Base-by-base conservation (phyloP, 73 alveolate species). In the Paramecium pentaurelia region DNA sequence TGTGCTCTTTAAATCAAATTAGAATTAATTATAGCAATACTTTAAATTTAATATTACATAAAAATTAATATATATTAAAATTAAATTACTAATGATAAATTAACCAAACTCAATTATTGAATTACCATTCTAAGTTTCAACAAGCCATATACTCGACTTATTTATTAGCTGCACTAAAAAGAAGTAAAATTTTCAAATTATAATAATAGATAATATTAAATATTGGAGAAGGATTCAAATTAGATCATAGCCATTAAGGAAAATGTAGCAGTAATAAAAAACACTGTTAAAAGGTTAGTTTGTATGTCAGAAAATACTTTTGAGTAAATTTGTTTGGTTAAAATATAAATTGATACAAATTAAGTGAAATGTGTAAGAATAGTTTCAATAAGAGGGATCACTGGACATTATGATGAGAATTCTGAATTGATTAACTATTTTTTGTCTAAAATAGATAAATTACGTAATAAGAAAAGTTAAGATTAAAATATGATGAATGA, bases 231-330 rank as follows among this genome's bases (percentile, higher is more conserved):
- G 12, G 86, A 71, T 71, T 71, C 38, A 16, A 71, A 71, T 71
- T 42, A 71, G 12, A 71, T 71, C 6, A 71, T 71, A 32, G 58
- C 86, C 14, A 71, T 71, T 32, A 71, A 71, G 34, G 64, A 71
- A 71, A 71, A 71, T 71, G 86, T 71, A 71, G 86, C 86, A 28
- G 86, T 71, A 11, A 18, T 71, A 20, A 71, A 71, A n/a, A 71
- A 71, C 38, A 71, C 86, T 28, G 11, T 71, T 3, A 71, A 71
- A 71, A 32, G 86, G 25, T 34, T 36, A 18, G 86, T 37, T 20
- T 37, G 86, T 30, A 20, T 71, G 14, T n/a, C 36, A 18, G 86
- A 71, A 8, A 18, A 71, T 18, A 32, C 86, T 38, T 71, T 36
- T 71, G 86, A 37, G 45, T 71, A 71, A 71, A 42, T 71, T 11